Conservation (phyloP, 495 filamentous ascomycete species). For the Cercophora scortea region DNA sequence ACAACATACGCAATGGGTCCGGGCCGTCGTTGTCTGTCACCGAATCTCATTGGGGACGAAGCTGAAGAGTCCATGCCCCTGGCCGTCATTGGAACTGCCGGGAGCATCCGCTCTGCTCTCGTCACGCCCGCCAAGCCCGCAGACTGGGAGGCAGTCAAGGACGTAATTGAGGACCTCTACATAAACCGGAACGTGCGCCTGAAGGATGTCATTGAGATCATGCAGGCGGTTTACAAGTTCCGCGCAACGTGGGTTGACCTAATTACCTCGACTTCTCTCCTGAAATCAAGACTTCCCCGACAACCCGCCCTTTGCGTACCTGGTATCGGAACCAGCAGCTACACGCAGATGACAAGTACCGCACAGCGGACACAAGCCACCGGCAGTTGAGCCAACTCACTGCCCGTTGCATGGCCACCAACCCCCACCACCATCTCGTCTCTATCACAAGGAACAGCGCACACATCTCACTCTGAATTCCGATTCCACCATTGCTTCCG, state of each 20-base stretch:
- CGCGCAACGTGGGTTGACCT: conserved; percentile 8
- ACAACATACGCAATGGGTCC: too few relatives aligned
- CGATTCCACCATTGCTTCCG: not conserved
- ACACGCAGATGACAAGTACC: not conserved
- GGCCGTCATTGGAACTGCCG: too few relatives aligned
- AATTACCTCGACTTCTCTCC: not conserved
- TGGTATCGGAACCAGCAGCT: not conserved
- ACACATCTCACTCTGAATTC: not conserved
- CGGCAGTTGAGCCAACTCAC: too few relatives aligned
- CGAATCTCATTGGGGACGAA: too few relatives aligned
- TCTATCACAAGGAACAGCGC: not conserved
- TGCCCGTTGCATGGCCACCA: not conserved
- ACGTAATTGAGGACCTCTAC: conserved; percentile 7
- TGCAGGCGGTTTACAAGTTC: conserved; percentile 5
- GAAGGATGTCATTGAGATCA: conserved; percentile 12
- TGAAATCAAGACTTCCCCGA: not conserved
- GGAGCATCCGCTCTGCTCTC: too few relatives aligned
- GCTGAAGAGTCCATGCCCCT: too few relatives aligned
- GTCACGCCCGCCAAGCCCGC: not conserved
- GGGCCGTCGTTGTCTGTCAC: too few relatives aligned
- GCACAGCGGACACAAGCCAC: not conserved
- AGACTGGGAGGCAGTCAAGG: conserved; percentile 8
- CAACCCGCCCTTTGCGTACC: not conserved
- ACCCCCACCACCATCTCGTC: too few relatives aligned
- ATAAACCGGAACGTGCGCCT: conserved; percentile 8